Base-by-base conservation (phyloP, 768 basidiomycete genomes). In the Kwoniella mangroviensis region DNA sequence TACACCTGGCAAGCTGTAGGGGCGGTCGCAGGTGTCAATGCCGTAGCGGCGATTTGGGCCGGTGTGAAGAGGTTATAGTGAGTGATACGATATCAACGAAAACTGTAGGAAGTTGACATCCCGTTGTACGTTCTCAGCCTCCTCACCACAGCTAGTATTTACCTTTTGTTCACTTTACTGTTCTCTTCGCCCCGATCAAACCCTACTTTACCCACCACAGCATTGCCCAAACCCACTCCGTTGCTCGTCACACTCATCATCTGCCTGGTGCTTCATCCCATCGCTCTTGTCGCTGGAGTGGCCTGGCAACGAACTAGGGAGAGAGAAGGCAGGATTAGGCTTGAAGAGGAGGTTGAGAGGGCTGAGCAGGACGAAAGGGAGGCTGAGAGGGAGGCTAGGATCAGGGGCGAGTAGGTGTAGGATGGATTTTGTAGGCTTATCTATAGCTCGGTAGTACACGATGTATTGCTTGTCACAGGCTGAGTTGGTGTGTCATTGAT, bases 1-100 rank as follows among this genome's bases (percentile, higher is more conserved):
- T 87, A 91, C 71, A 86, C 89, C 0, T 93, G 90, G 89, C 85
- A 89, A 0, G 93, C 90, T 0, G 89, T 94, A 55, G 88, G 87
- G 2, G 88, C 90, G 22, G 84, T 93, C 28, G 84, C 90, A 10
- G 85, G 85, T 9, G 88, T 89, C 3, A 93, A 95, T 78, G 45
- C 86, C 42, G 88, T 53, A 49, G 40, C 73, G 42, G 79, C 79
- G 34, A 65, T 79, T 21, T 80, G 81, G 80, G 72, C 76, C 21
- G 78, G 73, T 53, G 22, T 76, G 53, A 76, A 74, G 60, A 63
- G 77, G 57, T 62, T 72, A 54, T 77, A 78, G 78, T 80, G 54
- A 69, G 81, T 76, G 4, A 49, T 1, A 1, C 34, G 34, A 49
- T 49, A 15, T 49, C 45, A 1, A 17, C 45, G 34, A 34, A 34